These are phyloP conservation scores for Fusarium circinatum DNA, from an alignment of 2,329 filamentous ascomycete genomes.

Conservation along the genomic window DNA sequence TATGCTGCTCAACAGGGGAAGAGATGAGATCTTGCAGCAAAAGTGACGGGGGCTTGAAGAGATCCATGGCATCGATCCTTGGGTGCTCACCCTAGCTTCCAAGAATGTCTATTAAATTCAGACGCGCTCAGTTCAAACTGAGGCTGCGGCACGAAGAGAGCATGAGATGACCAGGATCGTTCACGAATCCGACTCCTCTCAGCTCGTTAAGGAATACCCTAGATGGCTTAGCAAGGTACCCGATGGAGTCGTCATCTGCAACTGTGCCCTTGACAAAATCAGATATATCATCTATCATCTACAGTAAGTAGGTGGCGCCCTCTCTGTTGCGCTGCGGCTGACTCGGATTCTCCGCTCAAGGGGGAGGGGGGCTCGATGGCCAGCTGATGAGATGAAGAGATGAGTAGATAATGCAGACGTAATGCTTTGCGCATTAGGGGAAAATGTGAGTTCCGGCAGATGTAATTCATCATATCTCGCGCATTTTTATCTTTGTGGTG, in stretches of 20 bases:
- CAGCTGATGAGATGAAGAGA: constrained; percentile 17
- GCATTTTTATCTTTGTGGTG: constrained; percentile 7
- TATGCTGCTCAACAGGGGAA: constrained; percentile 22
- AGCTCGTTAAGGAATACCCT: constrained; percentile 4
- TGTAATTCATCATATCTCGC: constrained; percentile 7
- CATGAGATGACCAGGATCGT: constrained; percentile 5
- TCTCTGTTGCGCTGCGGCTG: neutral
- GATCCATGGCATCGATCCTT: constrained; percentile 28
- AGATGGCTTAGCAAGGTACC: constrained; percentile 1
- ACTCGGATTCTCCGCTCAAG: constrained; percentile 5
- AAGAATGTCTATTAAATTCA: neutral
- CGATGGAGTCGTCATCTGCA: constrained; percentile 17
- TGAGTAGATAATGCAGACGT: neutral
- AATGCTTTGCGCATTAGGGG: neutral
- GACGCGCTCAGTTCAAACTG: constrained; percentile 15
- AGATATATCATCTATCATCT: constrained; percentile 33
- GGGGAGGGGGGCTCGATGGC: neutral
- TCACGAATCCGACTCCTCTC: constrained; percentile 7
- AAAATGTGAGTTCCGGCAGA: neutral
- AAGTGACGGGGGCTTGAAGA: constrained; percentile 1
- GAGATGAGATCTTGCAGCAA: constrained; percentile 32
- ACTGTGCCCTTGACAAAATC: constrained; percentile 9
- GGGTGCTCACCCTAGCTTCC: constrained; percentile 14
- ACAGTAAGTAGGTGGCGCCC: constrained; percentile 11
- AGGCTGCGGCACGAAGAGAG: constrained; percentile 8